These are phyloP conservation scores for Ophiocordyceps australis DNA, from an alignment of 2,329 filamentous ascomycete genomes.

Conservation along the genomic window DNA sequence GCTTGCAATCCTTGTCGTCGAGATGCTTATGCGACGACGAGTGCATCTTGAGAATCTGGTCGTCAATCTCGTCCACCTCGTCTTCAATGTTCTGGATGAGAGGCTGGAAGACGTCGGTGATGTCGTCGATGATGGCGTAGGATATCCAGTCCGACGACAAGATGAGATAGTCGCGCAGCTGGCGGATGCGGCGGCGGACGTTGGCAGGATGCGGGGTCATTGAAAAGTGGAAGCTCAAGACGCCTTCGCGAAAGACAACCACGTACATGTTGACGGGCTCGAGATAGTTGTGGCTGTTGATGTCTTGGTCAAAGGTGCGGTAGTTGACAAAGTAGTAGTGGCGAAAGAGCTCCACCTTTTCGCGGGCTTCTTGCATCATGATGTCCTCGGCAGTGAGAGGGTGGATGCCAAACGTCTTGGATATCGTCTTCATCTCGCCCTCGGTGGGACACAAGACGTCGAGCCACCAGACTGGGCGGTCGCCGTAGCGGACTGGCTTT, in stretches of 20 bases:
- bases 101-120: constrained; percentile 89
- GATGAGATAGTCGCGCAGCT: constrained; percentile 84
- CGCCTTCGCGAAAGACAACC: constrained; percentile 87
- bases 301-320: constrained; percentile 90
- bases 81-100: constrained; percentile 87
- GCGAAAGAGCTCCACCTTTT: constrained; percentile 94
- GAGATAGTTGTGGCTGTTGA: constrained; percentile 72
- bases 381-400: constrained; percentile 92
- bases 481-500: constrained; percentile 45
- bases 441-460: constrained; percentile 85
- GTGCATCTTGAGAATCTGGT: constrained; percentile 72
- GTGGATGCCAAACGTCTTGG: constrained; percentile 89
- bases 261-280: constrained; percentile 97
- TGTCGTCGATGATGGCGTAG: constrained; percentile 95
- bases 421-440: constrained; percentile 84
- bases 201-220: constrained; percentile 92
- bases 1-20: constrained; percentile 19
- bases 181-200: constrained; percentile 80
- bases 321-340: constrained; percentile 99
- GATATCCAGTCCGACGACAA: constrained; percentile 95
- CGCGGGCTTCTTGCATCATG: constrained; percentile 88
- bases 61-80: constrained; percentile 94
- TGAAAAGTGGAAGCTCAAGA: constrained; percentile 95
- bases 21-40: constrained; percentile 28
- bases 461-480: constrained; percentile 90